A percentile compares a stretch with the other conserved stretches of the same genome.
Evolutionary conservation across 257 asterid genomes (phyloP).

Genomic region (Fraxinus quadrangulata): DNA sequence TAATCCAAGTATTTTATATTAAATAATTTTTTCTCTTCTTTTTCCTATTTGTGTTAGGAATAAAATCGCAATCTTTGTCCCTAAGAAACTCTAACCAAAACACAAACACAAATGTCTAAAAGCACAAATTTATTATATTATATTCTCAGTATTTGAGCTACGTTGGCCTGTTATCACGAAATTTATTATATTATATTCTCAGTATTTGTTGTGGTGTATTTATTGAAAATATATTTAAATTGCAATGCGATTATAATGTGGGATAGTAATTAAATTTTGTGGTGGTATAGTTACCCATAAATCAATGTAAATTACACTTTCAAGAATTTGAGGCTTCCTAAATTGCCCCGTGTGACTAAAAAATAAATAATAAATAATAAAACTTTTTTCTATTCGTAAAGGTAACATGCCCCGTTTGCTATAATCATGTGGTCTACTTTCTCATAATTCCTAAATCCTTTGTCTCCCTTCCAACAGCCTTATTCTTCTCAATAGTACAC

Average conservation of each 20-base stretch:
- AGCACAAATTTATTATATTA: no score
- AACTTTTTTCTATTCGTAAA: constrained; percentile 42
- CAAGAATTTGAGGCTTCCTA: constrained; percentile 22
- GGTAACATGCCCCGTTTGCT: constrained; percentile 73
- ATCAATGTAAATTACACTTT: constrained; percentile 15
- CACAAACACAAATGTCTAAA: no score
- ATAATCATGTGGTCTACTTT: constrained; percentile 79
- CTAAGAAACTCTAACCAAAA: no score
- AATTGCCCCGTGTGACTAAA: constrained; percentile 48
- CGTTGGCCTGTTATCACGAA: no score
- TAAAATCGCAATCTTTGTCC: no score
- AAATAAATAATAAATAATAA: neutral
- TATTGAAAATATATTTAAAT: no score
- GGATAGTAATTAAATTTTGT: no score
- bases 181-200: no score
- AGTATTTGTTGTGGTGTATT: no score
- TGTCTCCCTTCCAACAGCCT: constrained; percentile 14
- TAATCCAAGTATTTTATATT: neutral
- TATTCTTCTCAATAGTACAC: neutral
- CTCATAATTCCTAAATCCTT: constrained; percentile 43
- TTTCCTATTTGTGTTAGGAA: neutral
- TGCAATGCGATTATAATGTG: no score
- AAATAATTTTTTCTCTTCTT: neutral
- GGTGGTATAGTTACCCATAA: neutral
- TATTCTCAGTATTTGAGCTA: no score